Base-by-base conservation (phyloP, 2,329 filamentous ascomycete genomes). In the Talaromyces piceae region DNA sequence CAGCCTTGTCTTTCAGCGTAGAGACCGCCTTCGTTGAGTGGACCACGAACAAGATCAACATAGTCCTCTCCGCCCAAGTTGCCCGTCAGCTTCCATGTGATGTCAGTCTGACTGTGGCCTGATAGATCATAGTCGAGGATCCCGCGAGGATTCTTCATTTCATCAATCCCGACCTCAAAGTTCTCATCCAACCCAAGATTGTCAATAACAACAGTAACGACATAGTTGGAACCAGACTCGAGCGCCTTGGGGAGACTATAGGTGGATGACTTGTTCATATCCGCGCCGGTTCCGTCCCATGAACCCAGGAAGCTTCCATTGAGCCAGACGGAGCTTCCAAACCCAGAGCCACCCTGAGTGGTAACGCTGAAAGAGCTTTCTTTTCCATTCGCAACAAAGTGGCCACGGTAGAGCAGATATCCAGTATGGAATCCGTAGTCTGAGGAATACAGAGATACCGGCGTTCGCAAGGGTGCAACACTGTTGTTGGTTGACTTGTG, bases 341-440 rank as follows among this genome's bases (percentile, higher is more conserved):
- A 91, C 0, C 79, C 86, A 2, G 69, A 75, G 2, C 87, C 87
- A 31, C 87, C 87, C 54, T 83, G 78, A 0, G 84, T 84, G 41
- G 71, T 71, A 16, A 87, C 62, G 54, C 68, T 76, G 43, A 91
- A 69, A 0, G 68, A 70, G 0, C 72, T 71, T 56, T 88, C 84
- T 1, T 74, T 68, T 13, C 84, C 84, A 1, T 72, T 77, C 4
- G 86, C 80, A 1, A 71, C 76, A 63, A 91, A 91, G 57, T 81
- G 75, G 0, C 86, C 87, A 1, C 86, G 79, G 71, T 80, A 91
- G 45, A 91, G 58, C 0, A 90, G 73, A 1, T 79, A 79, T 3
- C 87, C 86, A 0, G 81, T 77, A 63, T 87, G 76, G 67, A 82
- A 91, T 22, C 86, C 86, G 60, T 91, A 91, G 65, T 91, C 87